phyloP scores from a whole-genome alignment of 148 eudicot genomes.

The Rhododendron williamsianum region DNA sequence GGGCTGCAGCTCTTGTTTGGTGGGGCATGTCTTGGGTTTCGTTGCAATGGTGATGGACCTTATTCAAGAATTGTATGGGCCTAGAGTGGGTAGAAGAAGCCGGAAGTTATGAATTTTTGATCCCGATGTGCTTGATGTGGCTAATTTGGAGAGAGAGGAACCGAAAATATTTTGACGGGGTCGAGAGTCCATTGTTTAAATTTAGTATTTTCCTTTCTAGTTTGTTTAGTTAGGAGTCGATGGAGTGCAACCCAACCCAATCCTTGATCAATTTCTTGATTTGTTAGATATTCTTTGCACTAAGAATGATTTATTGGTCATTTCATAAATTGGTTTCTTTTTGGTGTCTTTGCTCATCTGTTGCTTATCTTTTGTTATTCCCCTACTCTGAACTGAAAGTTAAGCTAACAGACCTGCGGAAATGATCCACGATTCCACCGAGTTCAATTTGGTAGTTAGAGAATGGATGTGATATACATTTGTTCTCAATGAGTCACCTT shows the following conservation, averaged over 20 bases:
- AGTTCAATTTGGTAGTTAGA: neutral
- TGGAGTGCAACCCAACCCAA: neutral
- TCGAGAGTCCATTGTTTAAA: no score
- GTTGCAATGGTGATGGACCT: neutral
- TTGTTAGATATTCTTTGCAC: neutral
- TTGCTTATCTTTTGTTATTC: neutral
- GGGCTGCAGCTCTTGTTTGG: neutral
- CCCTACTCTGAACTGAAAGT: neutral
- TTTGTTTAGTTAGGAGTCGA: neutral
- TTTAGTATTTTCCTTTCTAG: neutral
- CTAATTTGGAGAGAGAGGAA: no score
- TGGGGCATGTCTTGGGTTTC: neutral
- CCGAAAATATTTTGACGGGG: no score
- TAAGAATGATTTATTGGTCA: neutral
- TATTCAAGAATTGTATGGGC: neutral
- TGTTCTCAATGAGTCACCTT: no score
- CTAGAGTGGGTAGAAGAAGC: neutral
- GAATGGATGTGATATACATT: neutral
- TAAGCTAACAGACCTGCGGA: neutral
- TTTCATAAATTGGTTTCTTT: neutral
- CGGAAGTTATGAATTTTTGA: neutral
- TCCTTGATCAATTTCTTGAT: no score
- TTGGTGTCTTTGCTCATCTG: neutral
- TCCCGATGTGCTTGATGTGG: no score
- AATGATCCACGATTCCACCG: neutral